Conservation (phyloP, 495 filamentous ascomycete species). For the Daldinia caldariorum region DNA sequence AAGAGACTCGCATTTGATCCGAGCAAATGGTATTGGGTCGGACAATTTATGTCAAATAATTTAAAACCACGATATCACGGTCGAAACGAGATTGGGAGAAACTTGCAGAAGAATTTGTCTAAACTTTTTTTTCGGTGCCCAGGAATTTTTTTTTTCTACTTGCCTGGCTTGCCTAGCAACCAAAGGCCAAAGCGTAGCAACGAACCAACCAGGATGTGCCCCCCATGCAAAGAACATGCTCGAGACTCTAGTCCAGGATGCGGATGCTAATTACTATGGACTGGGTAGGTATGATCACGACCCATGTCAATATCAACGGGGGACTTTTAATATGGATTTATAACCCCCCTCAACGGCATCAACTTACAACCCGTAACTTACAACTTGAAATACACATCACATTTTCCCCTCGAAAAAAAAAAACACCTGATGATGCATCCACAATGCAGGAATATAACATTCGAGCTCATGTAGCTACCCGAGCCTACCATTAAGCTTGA, state of each 20-base stretch:
- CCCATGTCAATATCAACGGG: slow-evolving; percentile 37
- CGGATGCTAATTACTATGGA: slow-evolving; percentile 28
- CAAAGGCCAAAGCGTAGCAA: slow-evolving; percentile 38
- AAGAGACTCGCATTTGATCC: slow-evolving; percentile 4
- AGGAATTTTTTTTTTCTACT: background rate
- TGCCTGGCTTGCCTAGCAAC: slow-evolving; percentile 27
- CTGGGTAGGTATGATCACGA: slow-evolving; percentile 23
- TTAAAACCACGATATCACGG: slow-evolving; percentile 11
- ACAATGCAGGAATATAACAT: slow-evolving; percentile 1
- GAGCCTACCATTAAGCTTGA: background rate
- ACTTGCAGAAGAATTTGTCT: slow-evolving; percentile 7
- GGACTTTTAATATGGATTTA: slow-evolving; percentile 25
- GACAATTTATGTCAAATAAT: background rate
- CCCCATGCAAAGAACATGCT: slow-evolving; percentile 40
- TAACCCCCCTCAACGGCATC: slow-evolving; percentile 23
- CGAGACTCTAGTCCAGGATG: slow-evolving; percentile 38
- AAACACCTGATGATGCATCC: background rate
- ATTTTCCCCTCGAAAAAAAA: background rate
- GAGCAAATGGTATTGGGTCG: slow-evolving; percentile 22
- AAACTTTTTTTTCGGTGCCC: slow-evolving; percentile 24
- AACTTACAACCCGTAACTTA: slow-evolving; percentile 1
- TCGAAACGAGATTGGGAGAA: slow-evolving; percentile 22
- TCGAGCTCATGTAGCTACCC: background rate
- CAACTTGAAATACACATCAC: slow-evolving; percentile 9
- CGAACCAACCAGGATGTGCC: slow-evolving; percentile 16